Conservation (phyloP, 805 yeast genomes). For the Helenozyma rhizophorensis region DNA sequence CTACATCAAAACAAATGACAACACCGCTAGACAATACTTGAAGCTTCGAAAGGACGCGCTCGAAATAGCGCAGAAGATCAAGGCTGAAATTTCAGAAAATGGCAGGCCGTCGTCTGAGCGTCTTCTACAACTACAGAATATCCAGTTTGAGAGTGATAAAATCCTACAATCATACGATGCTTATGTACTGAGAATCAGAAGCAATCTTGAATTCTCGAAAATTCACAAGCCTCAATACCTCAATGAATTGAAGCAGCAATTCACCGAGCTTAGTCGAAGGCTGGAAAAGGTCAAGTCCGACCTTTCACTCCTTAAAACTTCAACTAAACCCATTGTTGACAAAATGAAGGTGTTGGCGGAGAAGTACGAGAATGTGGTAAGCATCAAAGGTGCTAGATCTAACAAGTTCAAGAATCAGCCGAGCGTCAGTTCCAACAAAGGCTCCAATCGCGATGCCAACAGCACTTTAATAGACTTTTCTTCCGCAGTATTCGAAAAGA, state of each 20-base stretch:
- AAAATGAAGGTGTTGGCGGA: conserved; percentile 25
- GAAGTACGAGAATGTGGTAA: conserved; percentile 19
- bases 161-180: conserved; percentile 21
- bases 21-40: conserved; percentile 28
- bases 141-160: conserved; percentile 27
- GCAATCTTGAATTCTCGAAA: conserved; percentile 14
- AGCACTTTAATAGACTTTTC: conserved; percentile 2
- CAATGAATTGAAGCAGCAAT: conserved; percentile 19
- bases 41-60: conserved; percentile 27
- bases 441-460: conserved; percentile 4
- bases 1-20: conserved; percentile 30
- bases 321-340: conserved; percentile 34
- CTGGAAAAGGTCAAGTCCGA: conserved; percentile 15
- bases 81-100: conserved; percentile 6
- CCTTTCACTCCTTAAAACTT: conserved; percentile 22
- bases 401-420: background rate
- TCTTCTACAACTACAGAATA: conserved; percentile 15
- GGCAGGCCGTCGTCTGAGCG: conserved; percentile 10
- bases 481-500: conserved; percentile 14
- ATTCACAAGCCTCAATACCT: conserved; percentile 11
- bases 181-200: conserved; percentile 21
- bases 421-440: conserved; percentile 1
- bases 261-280: conserved; percentile 15
- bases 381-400: conserved; percentile 2
- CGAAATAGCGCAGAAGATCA: conserved; percentile 6